phyloP scores from a whole-genome alignment of 1,139 yeast species.

The Debaryomyces udenii region DNA sequence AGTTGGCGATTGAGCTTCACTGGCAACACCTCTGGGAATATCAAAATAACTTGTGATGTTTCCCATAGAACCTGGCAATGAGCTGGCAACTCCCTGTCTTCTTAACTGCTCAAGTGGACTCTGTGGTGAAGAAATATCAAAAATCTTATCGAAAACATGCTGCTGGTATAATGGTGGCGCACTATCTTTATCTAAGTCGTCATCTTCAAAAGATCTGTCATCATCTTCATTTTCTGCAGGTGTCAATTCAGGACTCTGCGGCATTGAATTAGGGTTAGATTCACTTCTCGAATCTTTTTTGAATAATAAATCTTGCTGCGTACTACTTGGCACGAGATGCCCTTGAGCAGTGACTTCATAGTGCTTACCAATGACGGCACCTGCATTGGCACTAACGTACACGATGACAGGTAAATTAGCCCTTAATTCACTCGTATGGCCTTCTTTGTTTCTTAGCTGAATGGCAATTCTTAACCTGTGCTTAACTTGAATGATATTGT shows the following conservation, averaged over 20 bases:
- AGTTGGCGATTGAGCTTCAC: not conserved
- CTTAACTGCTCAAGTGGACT: constrained; percentile 45
- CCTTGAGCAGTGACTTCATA: constrained; percentile 57
- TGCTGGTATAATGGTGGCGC: constrained; percentile 50
- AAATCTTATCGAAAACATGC: constrained; percentile 39
- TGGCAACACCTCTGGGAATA: constrained; percentile 19
- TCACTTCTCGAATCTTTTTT: constrained; percentile 23
- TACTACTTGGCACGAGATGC: constrained; percentile 42
- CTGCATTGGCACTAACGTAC: constrained; percentile 57
- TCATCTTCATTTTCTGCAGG: constrained; percentile 20
- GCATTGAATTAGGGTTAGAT: constrained; percentile 12
- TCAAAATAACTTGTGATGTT: constrained; percentile 33
- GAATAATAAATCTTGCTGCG: constrained; percentile 41
- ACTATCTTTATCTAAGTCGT: constrained; percentile 33
- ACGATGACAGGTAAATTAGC: constrained; percentile 67
- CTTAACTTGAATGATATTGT: constrained; percentile 55
- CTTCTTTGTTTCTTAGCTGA: constrained; percentile 59
- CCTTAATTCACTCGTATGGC: constrained; percentile 67
- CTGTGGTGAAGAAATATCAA: constrained; percentile 39
- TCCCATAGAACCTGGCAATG: constrained; percentile 22
- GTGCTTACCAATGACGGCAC: constrained; percentile 53
- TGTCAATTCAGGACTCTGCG: constrained; percentile 16
- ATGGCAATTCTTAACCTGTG: constrained; percentile 63
- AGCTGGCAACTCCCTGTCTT: constrained; percentile 21
- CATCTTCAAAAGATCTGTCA: constrained; percentile 18